Evolutionary conservation across 331 rosid species (phyloP), one percentile per base, ranked within the genome.

Genomic region (Rosa hybrid): DNA sequence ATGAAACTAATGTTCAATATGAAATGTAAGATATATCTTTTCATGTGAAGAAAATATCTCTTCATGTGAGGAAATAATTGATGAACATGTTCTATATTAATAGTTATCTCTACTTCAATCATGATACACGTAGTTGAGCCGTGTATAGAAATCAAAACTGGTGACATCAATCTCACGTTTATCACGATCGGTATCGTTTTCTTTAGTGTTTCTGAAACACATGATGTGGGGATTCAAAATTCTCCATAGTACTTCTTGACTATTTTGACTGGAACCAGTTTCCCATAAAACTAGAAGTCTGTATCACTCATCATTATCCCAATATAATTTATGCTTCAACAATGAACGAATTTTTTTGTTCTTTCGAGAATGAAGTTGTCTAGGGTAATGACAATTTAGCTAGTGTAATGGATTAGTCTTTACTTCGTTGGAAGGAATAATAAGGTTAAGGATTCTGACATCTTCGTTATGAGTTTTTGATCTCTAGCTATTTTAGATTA

Each of bases 191-290:
- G 6, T n/a, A 3, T 21, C 10, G 25, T n/a, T 1, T n/a, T 34
- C 23, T 17, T 54, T 7, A 3, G 8, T 20, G 42, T 25, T 63
- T 39, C 48, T 38, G 77, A 54, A 72, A 5, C 46, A 5, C 46
- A 27, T 49, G 46, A 6, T 23, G 34, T n/a, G 38, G 16, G 14
- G 54, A n/a, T 10, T 34, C 42, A 27, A 49, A 34, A 0, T 54
- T 74, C 13, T 54, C 78, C 68, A 41, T 60, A 8, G 67, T 60
- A 23, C 67, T 60, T 60, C 17, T 60, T 57, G 67, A 60, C 67
- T 60, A 60, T 60, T 23, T 60, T 60, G 67, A 23, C 21, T 4
- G 38, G 67, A 60, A 25, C 27, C 17, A 60, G 38, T 4, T 21
- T 21, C 38, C 65, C 14, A 20, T 57, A 21, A 59, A 59, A 59